A percentile compares a stretch with the other conserved stretches of the same genome.
Evolutionary conservation across 2,329 filamentous ascomycete genomes (phyloP).

Genomic region (Emmonsiellopsis sp.): DNA sequence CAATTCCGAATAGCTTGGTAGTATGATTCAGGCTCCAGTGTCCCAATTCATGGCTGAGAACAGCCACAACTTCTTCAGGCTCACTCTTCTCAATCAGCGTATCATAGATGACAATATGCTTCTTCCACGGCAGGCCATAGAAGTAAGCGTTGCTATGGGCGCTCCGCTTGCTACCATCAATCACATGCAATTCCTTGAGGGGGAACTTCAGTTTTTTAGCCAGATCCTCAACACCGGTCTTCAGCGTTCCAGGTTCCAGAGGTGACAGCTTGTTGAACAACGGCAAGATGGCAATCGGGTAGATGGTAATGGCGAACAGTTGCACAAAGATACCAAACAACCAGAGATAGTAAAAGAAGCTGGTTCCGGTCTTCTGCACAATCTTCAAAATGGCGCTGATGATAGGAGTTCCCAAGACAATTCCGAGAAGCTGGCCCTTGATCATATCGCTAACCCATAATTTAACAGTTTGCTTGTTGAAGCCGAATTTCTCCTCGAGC

Average conservation of each 20-base stretch:
- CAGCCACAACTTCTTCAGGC: constrained; percentile 84
- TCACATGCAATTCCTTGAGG: constrained; percentile 85
- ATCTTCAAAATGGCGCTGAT: constrained; percentile 89
- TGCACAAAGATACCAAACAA: constrained; percentile 82
- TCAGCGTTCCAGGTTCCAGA: constrained; percentile 76
- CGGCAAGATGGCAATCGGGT: constrained; percentile 86
- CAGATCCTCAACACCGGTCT: constrained; percentile 76
- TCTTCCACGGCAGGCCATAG: constrained; percentile 97
- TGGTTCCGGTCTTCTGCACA: constrained; percentile 82
- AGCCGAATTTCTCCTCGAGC: constrained; percentile 91
- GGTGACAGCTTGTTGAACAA: constrained; percentile 98
- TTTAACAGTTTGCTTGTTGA: constrained; percentile 93
- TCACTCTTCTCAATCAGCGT: constrained; percentile 94
- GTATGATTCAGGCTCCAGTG: constrained; percentile 97
- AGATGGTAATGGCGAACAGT: constrained; percentile 91
- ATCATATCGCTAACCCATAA: constrained; percentile 84
- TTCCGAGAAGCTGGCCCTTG: constrained; percentile 76
- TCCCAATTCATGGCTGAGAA: constrained; percentile 89
- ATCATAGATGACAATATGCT: constrained; percentile 99
- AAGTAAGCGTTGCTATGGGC: constrained; percentile 92
- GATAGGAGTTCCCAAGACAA: constrained; percentile 75
- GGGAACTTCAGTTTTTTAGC: constrained; percentile 82
- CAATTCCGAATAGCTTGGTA: constrained; percentile 79
- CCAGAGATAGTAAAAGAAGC: constrained; percentile 98
- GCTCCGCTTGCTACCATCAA: constrained; percentile 81